Evolutionary conservation across 2,329 filamentous ascomycete species (phyloP), one percentile per base, ranked within the genome.

Genomic region (Ramularia endophylla): DNA sequence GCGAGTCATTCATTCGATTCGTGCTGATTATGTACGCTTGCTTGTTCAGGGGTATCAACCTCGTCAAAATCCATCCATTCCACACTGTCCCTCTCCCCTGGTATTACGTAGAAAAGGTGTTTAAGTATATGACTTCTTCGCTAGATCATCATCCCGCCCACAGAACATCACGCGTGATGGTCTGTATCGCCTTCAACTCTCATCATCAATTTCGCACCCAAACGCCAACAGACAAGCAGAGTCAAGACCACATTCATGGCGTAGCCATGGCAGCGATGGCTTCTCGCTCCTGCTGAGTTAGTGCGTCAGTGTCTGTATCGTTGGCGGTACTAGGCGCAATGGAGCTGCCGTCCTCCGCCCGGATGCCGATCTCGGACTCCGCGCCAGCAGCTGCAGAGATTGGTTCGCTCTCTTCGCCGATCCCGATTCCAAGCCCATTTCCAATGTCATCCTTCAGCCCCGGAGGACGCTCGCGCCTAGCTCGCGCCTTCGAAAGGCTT

Each of bases 381-480:
- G 50, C 53, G 12, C 51, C 53, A 12, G 37, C 42, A 16, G 47
- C 18, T 7, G 51, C 38, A 15, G 45, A 39, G 36, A 30, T 29
- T 11, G 29, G 27, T 8, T 48, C 43, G 12, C 44, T 43, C 36
- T 43, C 47, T 39, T 38, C 45, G 38, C 42, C 41, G 20, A 30
- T 36, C 8, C 47, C 35, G 25, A 44, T 53, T 58, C 58, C 44
- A 60, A 47, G 20, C 60, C 54, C 38, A 61, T 44, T 33, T 35
- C 46, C 40, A 13, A 27, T 42, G 27, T 59, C 55, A 33, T 70
- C 83, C 83, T 92, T 90, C 41, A 95, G 71, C 2, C 87, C 88
- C 19, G 89, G 92, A 2, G 92, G 92, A 4, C 92, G 79, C 60
- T 95, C 87, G 42, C 85, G 85, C 81, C 94, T 86, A 48, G 83